phyloP scores from a whole-genome alignment of 2,329 filamentous ascomycete species.

The Colletotrichum sp. region DNA sequence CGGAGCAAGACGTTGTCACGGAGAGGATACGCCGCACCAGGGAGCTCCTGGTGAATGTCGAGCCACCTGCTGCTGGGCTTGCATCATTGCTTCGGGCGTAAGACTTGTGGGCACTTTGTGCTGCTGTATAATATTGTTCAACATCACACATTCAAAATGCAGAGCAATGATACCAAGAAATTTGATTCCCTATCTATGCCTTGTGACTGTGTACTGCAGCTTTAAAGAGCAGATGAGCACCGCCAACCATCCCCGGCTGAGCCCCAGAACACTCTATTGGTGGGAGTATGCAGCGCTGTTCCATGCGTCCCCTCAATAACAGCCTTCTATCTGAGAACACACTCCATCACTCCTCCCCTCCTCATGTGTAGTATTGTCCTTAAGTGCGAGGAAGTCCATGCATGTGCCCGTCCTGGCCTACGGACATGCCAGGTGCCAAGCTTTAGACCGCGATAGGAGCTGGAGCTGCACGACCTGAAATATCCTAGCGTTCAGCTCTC shows the following conservation, averaged over 20 bases:
- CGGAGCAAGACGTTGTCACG: constrained; percentile 58
- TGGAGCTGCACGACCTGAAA: neutral
- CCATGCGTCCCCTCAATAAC: neutral
- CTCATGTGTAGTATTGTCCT: no score
- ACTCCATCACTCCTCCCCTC: neutral
- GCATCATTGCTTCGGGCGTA: constrained; percentile 46
- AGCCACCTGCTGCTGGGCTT: constrained; percentile 38
- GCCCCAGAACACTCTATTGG: neutral
- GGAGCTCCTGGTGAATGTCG: constrained; percentile 56
- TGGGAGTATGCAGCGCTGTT: neutral
- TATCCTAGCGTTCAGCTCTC: neutral
- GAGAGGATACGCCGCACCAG: constrained; percentile 56
- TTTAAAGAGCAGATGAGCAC: neutral
- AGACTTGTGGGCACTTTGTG: neutral
- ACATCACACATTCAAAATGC: neutral
- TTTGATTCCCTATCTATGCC: neutral
- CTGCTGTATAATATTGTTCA: neutral
- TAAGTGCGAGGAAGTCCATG: neutral
- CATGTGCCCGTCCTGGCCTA: neutral
- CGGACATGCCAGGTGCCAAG: neutral
- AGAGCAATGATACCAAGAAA: neutral
- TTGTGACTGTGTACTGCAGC: neutral
- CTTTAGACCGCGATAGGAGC: neutral
- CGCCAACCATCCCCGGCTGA: no score
- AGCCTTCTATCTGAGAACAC: neutral